A percentile compares a stretch with the other conserved stretches of the same genome.
Conservation (phyloP, 768 basidiomycete genomes). For the Coprinopsis strossmayeri region DNA sequence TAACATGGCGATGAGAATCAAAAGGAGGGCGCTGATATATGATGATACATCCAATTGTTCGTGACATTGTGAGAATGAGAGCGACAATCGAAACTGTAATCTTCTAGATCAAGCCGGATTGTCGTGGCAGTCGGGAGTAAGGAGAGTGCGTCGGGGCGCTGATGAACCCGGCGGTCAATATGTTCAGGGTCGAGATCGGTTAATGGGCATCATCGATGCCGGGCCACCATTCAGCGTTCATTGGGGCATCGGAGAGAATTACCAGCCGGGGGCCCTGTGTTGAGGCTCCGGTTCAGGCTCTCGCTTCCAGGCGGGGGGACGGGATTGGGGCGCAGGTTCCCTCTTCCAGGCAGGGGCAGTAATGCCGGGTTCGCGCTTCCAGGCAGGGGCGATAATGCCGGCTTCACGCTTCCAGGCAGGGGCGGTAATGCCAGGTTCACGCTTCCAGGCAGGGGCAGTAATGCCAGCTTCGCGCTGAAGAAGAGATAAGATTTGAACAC, state of each 20-base stretch:
- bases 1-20: not conserved
- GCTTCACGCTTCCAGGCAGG: conserved; percentile 16
- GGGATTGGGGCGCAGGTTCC: conserved; percentile 10
- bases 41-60: not conserved
- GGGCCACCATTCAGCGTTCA: not conserved
- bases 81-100: too few species aligned
- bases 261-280: conserved; percentile 8
- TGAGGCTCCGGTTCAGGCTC: conserved; percentile 12
- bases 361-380: conserved; percentile 14
- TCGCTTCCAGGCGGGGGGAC: conserved; percentile 9
- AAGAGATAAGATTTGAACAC: not conserved
- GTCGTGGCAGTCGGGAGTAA: too few species aligned
- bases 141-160: too few species aligned
- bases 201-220: not conserved
- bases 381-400: conserved; percentile 8
- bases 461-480: not conserved
- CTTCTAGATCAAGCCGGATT: too few species aligned
- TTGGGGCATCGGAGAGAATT: not conserved
- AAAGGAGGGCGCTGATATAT: not conserved
- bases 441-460: conserved; percentile 11
- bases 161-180: too few species aligned
- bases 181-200: too few species aligned
- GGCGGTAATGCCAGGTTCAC: conserved; percentile 14
- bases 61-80: not conserved
- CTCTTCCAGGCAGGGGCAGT: conserved; percentile 11